A percentile compares a stretch with the other conserved stretches of the same genome.
Conservation (phyloP, 306 rosid genomes). For the Cucurbita maxima region DNA sequence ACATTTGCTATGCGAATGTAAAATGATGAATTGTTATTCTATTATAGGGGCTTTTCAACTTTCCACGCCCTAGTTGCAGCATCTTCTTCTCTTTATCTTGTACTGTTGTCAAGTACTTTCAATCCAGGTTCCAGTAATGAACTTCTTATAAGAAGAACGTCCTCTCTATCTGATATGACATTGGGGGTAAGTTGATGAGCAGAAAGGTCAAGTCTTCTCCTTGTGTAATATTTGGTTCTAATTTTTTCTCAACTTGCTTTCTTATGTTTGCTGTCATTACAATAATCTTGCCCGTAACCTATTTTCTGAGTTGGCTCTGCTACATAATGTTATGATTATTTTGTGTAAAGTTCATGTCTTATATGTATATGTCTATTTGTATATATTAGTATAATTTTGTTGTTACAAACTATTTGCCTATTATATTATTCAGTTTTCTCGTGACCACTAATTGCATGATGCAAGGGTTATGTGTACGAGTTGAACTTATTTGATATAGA, state of each 20-base stretch:
- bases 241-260: background rate
- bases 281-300: background rate
- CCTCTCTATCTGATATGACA: slow-evolving; percentile 52
- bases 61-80: slow-evolving; percentile 70
- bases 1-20: background rate
- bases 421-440: background rate
- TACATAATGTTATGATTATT: background rate
- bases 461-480: background rate
- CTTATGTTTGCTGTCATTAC: background rate
- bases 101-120: slow-evolving; percentile 50
- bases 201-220: slow-evolving; percentile 4
- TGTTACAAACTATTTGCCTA: background rate
- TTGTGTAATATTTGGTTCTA: background rate
- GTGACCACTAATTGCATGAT: background rate
- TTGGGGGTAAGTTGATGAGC: slow-evolving; percentile 48
- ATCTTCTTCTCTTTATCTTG: slow-evolving; percentile 45
- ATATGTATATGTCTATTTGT: background rate
- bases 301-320: background rate
- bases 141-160: slow-evolving; percentile 44
- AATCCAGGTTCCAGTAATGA: slow-evolving; percentile 25
- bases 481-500: background rate
- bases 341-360: background rate
- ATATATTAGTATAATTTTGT: background rate
- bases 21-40: slow-evolving; percentile 6
- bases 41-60: slow-evolving; percentile 82